These are phyloP conservation scores for Perkinsus chesapeaki DNA, from an alignment of 169 alveolate species.

Conservation along the genomic window DNA sequence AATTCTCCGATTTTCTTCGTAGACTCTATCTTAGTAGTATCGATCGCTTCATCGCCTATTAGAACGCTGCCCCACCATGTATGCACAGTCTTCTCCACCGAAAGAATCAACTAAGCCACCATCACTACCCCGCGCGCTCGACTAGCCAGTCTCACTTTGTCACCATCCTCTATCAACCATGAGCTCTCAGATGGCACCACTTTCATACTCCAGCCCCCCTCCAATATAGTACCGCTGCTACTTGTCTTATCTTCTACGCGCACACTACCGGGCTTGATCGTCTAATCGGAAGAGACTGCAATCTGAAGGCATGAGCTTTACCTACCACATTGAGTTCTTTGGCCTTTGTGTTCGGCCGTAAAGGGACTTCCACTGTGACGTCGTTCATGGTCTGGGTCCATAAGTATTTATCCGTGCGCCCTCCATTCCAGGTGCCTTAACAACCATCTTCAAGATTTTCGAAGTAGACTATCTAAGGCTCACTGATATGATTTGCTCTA, in stretches of 20 bases:
- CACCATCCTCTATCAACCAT: slow-evolving; percentile 70
- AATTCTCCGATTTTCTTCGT: slow-evolving; percentile 39
- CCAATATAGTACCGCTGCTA: background rate
- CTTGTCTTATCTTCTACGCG: background rate
- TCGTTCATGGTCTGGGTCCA: slow-evolving; percentile 26
- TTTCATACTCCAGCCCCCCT: background rate
- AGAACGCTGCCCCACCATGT: slow-evolving; percentile 71
- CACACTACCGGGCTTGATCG: background rate
- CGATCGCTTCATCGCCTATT: slow-evolving; percentile 71
- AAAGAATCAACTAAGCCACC: slow-evolving; percentile 29
- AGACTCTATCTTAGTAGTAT: slow-evolving; percentile 73
- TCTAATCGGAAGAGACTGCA: background rate
- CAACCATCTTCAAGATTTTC: background rate
- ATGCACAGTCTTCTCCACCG: slow-evolving; percentile 63
- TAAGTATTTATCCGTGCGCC: background rate
- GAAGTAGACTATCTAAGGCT: background rate
- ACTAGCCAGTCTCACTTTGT: slow-evolving; percentile 15
- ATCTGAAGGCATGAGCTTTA: background rate
- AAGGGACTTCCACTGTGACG: slow-evolving; percentile 16
- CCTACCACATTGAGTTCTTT: background rate
- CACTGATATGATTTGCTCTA: background rate
- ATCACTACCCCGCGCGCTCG: too few relatives aligned
- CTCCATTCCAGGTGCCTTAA: slow-evolving; percentile 22
- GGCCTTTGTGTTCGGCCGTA: background rate
- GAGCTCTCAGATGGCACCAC: background rate